Percentiles rank a stretch among this genome's conserved stretches.
Conservation (phyloP, 805 yeast species). For the Nakazawaea pomicola region DNA sequence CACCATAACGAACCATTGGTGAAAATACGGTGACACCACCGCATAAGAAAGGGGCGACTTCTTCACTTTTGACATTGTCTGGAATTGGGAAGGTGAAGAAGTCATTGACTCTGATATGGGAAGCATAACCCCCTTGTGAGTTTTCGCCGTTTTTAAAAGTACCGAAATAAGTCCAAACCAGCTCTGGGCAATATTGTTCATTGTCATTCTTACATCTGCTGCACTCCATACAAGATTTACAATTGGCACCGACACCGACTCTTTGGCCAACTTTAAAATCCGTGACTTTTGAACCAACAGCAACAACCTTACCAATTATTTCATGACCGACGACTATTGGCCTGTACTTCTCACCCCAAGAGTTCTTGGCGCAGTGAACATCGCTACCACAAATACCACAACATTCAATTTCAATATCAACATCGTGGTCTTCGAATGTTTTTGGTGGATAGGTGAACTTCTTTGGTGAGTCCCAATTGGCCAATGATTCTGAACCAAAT, state of each 20-base stretch:
- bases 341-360: constrained; percentile 36
- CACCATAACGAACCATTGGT: constrained; percentile 49
- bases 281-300: constrained; percentile 53
- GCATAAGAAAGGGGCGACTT: constrained; percentile 71
- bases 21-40: constrained; percentile 73
- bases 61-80: constrained; percentile 40
- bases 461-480: constrained; percentile 28
- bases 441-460: constrained; percentile 29
- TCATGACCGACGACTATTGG: constrained; percentile 56
- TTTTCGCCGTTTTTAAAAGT: constrained; percentile 20
- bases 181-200: constrained; percentile 37
- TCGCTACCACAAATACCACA: constrained; percentile 60
- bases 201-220: constrained; percentile 48
- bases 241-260: constrained; percentile 78
- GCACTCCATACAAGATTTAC: constrained; percentile 58
- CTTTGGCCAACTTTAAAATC: constrained; percentile 60
- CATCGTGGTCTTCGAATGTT: constrained; percentile 34
- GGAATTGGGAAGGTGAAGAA: constrained; percentile 63
- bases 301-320: constrained; percentile 53
- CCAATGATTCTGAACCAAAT: constrained; percentile 30
- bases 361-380: constrained; percentile 44
- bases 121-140: constrained; percentile 67
- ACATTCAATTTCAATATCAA: constrained; percentile 36
- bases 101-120: constrained; percentile 60
- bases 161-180: constrained; percentile 31